These are phyloP conservation scores for Cladosporium sp. DNA, from an alignment of 2,329 filamentous ascomycete genomes.

Conservation along the genomic window DNA sequence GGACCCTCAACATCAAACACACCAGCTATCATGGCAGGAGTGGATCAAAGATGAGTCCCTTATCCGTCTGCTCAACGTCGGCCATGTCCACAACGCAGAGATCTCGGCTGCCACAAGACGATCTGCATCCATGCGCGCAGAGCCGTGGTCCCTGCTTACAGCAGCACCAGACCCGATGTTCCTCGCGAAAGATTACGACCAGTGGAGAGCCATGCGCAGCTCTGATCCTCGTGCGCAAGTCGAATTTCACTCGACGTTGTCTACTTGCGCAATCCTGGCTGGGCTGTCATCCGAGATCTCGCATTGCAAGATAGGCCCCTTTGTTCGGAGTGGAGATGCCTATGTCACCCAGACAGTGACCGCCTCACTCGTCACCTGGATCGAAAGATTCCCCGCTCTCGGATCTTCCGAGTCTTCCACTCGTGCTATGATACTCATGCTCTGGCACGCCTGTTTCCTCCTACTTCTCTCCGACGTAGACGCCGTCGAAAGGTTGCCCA, in stretches of 20 bases:
- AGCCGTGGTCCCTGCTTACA: not conserved
- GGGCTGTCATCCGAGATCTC: not conserved
- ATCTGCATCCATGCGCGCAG: not conserved
- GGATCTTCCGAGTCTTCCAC: not conserved
- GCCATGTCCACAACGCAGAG: conserved; percentile 18
- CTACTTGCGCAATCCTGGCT: not conserved
- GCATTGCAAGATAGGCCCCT: not conserved
- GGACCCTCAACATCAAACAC: not conserved
- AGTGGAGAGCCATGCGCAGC: not conserved
- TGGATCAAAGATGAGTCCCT: conserved; percentile 12
- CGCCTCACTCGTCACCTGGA: not conserved
- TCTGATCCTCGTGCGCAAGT: not conserved
- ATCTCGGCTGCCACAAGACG: conserved; percentile 8
- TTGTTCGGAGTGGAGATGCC: not conserved
- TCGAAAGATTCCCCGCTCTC: not conserved
- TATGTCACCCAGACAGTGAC: not conserved
- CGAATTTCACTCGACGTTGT: not conserved
- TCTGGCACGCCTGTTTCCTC: conserved; percentile 20
- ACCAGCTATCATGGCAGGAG: not conserved
- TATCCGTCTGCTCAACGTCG: conserved; percentile 7
- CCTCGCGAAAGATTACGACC: not conserved
- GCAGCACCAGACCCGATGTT: not conserved
- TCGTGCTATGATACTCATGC: conserved; percentile 3
- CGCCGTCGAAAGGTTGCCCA: conserved; percentile 7
- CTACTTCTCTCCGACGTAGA: conserved; percentile 17